phyloP scores from a whole-genome alignment of 148 eudicot genomes.

The Vaccinium darrowii region DNA sequence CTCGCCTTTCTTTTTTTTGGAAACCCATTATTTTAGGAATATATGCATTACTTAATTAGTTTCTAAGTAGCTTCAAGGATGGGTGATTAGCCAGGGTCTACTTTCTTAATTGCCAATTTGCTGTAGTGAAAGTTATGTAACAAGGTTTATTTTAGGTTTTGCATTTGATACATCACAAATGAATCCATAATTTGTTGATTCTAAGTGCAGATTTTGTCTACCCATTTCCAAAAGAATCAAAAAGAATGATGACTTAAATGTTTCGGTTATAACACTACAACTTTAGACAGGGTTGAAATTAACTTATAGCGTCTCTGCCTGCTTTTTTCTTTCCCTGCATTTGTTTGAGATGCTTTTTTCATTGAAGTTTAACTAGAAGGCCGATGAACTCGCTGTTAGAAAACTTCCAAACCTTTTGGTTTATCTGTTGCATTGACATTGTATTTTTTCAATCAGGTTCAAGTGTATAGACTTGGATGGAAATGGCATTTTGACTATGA shows the following conservation, averaged over 20 bases:
- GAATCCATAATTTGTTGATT: not conserved
- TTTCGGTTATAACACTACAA: not conserved
- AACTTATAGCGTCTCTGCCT: not conserved
- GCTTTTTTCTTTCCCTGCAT: not conserved
- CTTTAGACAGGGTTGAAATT: not conserved
- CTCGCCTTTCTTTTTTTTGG: too few species aligned
- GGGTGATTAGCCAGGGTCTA: not conserved
- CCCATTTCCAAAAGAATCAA: not conserved
- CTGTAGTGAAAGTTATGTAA: not conserved
- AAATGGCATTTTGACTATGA: conserved; percentile 85
- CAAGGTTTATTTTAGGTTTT: not conserved
- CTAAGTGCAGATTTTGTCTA: not conserved
- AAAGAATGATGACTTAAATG: not conserved
- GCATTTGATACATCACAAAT: not conserved
- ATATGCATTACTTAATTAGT: not conserved
- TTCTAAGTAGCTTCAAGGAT: not conserved
- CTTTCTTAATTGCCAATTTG: conserved; percentile 4
- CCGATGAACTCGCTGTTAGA: not conserved
- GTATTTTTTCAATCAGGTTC: conserved; percentile 53
- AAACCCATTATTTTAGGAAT: too few species aligned
- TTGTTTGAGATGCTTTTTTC: conserved; percentile 2
- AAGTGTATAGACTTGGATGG: conserved; percentile 97
- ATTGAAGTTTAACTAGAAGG: not conserved
- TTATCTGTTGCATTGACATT: conserved; percentile 1
- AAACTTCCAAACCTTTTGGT: conserved; percentile 7